Evolutionary conservation across 441 rosid genomes (phyloP), one percentile per base, ranked within the genome.

Genomic region (Populus tomentosa): DNA sequence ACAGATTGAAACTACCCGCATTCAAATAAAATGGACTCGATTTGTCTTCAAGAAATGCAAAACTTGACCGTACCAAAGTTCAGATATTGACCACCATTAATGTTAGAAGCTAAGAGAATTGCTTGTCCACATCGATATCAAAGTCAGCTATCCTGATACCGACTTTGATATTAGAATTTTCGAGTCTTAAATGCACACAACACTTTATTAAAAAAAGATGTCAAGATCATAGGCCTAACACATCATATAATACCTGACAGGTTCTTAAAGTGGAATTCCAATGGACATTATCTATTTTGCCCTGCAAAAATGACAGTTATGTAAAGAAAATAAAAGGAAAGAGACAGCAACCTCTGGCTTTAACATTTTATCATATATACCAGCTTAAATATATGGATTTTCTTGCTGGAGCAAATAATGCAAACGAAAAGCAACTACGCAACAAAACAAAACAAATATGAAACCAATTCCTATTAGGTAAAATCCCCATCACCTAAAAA

Each of bases 101-200:
- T 46, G 65, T n/a, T 30, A n/a, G 46, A 32, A 42, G 7, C 14
- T 67, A 24, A 72, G 56, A 72, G 67, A 78, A 50, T 35, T 24
- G 68, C 67, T 66, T 62, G 73, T 69, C 77, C 20, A 30, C 72
- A 73, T 73, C 69, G 23, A 28, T 64, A 73, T 32, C 32, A 7
- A 66, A 72, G 64, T 32, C 73, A 72, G 26, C 42, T 66, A 36
- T 64, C 66, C 28, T 77, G 70, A 63, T 50, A n/a, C 56, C 53
- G 28, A 53, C 61, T 18, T 13, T 16, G 20, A 21, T 14, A 35
- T 18, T 62, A 20, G 42, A 76, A 56, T 6, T 62, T 61, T 69
- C 16, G 67, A 14, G 50, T 62, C 30, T 24, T 36, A 9, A 18
- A 69, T 5, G 16, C 5, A 53, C 21, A 9, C 16, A 13, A 35